phyloP scores from a whole-genome alignment of 2,329 filamentous ascomycete species.

The Teratosphaeria pseudoeucalypti region DNA sequence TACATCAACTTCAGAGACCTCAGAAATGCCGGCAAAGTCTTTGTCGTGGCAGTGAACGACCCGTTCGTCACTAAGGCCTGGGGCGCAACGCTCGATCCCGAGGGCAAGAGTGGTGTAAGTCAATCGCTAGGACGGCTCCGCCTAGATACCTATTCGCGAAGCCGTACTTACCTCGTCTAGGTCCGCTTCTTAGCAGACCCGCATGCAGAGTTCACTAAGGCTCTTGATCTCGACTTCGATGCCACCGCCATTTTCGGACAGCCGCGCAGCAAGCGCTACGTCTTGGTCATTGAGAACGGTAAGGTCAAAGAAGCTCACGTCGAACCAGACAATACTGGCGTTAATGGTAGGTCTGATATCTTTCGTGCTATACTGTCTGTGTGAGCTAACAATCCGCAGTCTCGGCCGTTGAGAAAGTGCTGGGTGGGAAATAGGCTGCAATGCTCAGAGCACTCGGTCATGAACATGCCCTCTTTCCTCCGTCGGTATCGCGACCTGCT shows the following conservation, averaged over 20 bases:
- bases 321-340: slow-evolving; percentile 80
- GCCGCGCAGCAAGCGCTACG: slow-evolving; percentile 77
- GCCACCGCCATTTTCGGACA: slow-evolving; percentile 70
- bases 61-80: slow-evolving; percentile 96
- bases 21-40: slow-evolving; percentile 71
- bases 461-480: no score
- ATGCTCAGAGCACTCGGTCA: neutral
- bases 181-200: slow-evolving; percentile 86
- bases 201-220: slow-evolving; percentile 66
- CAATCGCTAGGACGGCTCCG: neutral
- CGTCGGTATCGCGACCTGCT: no score
- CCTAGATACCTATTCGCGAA: neutral
- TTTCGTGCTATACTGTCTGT: neutral
- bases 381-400: neutral
- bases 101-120: slow-evolving; percentile 62
- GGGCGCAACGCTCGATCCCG: slow-evolving; percentile 66
- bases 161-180: slow-evolving; percentile 33
- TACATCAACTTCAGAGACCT: slow-evolving; percentile 73
- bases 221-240: slow-evolving; percentile 75
- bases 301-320: slow-evolving; percentile 72
- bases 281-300: slow-evolving; percentile 70
- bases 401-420: neutral
- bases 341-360: slow-evolving; percentile 48
- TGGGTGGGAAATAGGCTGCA: neutral
- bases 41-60: slow-evolving; percentile 83